Percentiles rank a stretch among this genome's conserved stretches.
These are phyloP conservation scores for Pleurotus tuber-regium DNA, from an alignment of 768 basidiomycete genomes.

Conservation along the genomic window DNA sequence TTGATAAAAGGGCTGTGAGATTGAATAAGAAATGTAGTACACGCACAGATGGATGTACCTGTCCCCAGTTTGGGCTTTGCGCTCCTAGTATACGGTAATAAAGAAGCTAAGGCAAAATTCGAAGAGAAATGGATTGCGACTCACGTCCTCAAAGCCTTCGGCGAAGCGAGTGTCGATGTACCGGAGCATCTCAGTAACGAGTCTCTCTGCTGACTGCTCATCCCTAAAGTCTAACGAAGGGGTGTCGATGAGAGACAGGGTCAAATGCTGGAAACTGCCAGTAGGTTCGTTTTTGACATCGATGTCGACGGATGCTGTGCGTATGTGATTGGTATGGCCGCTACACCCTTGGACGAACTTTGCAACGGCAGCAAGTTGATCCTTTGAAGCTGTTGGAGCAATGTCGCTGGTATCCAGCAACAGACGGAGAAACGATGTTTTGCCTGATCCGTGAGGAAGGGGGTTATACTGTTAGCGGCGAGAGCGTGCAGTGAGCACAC, in stretches of 20 bases:
- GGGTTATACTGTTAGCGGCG: slow-evolving; percentile 18
- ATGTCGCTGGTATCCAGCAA: slow-evolving; percentile 79
- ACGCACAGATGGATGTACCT: slow-evolving; percentile 81
- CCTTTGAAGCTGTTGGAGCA: slow-evolving; percentile 58
- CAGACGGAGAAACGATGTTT: slow-evolving; percentile 84
- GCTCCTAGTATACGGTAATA: slow-evolving; percentile 48
- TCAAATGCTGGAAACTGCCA: slow-evolving; percentile 46
- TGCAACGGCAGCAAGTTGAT: slow-evolving; percentile 78
- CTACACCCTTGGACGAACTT: slow-evolving; percentile 78
- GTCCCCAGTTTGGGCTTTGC: slow-evolving; percentile 67
- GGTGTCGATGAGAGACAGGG: slow-evolving; percentile 77
- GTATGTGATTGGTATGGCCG: slow-evolving; percentile 70
- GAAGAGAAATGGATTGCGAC: slow-evolving; percentile 26
- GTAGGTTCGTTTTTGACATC: slow-evolving; percentile 51
- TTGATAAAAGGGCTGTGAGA: slow-evolving; percentile 14
- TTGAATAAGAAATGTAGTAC: slow-evolving; percentile 16
- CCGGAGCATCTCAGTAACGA: slow-evolving; percentile 63
- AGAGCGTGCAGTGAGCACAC: slow-evolving; percentile 13
- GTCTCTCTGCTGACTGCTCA: slow-evolving; percentile 59
- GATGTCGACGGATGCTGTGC: slow-evolving; percentile 70
- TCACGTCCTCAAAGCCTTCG: slow-evolving; percentile 76
- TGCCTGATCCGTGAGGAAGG: slow-evolving; percentile 53
- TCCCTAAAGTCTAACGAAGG: slow-evolving; percentile 77
- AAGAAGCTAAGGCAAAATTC: slow-evolving; percentile 17
- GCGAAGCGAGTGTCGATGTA: slow-evolving; percentile 72